Conservation (phyloP, 148 eudicot species). For the Mesembryanthemum crystallinum region DNA sequence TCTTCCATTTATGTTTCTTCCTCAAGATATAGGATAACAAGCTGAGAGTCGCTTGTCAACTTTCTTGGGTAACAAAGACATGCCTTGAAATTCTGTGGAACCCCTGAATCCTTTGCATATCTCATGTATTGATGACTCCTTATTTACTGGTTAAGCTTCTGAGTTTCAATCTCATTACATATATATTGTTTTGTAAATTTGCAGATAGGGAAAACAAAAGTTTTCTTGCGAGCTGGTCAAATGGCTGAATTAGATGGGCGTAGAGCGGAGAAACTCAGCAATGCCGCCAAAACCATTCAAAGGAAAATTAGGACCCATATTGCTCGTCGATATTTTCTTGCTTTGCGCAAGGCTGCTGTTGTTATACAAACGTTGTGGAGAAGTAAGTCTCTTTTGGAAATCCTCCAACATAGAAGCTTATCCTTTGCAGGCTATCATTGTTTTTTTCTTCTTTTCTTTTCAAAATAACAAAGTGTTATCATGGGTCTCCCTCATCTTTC, state of each 20-base stretch:
- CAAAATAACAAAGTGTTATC: not conserved
- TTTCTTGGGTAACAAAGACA: not conserved
- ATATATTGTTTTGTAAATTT: slow-evolving; percentile 20
- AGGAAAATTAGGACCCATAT: slow-evolving; percentile 66
- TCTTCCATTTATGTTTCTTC: not conserved
- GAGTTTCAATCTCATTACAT: slow-evolving; percentile 1
- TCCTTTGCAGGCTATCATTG: not conserved
- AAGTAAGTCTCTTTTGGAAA: slow-evolving; percentile 43
- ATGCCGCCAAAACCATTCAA: slow-evolving; percentile 74
- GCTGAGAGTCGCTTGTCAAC: not conserved
- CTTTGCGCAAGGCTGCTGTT: slow-evolving; percentile 52
- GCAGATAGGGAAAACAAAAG: slow-evolving; percentile 88
- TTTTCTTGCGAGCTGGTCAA: slow-evolving; percentile 93
- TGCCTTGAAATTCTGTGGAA: not conserved
- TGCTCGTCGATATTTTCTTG: slow-evolving; percentile 53
- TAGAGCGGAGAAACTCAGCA: slow-evolving; percentile 62
- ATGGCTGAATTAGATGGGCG: slow-evolving; percentile 90
- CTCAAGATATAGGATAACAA: not conserved
- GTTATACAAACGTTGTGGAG: slow-evolving; percentile 62
- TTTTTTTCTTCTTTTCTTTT: no score
- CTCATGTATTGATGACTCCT: not conserved
- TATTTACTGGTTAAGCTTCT: not conserved
- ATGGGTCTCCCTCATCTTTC: slow-evolving; percentile 19
- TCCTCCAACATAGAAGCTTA: slow-evolving; percentile 18
- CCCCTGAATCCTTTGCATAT: not conserved